phyloP scores from a whole-genome alignment of 257 asterid species.

The Nicotiana otophora region DNA sequence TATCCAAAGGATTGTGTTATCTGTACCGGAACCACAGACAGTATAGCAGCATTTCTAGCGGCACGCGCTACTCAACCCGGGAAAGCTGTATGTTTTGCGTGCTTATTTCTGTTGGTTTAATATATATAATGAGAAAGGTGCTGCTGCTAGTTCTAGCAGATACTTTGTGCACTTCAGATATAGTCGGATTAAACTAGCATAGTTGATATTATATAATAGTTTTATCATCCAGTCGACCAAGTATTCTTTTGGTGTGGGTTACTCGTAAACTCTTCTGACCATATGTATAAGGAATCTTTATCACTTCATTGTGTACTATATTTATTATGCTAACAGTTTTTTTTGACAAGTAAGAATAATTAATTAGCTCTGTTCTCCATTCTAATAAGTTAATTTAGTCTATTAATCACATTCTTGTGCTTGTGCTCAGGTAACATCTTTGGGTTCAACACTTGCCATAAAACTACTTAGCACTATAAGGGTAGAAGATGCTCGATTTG shows the following conservation, averaged over 20 bases:
- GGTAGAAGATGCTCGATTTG: slow-evolving; percentile 89
- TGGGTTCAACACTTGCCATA: slow-evolving; percentile 95
- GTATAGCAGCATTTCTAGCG: slow-evolving; percentile 93
- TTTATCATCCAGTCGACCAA: not conserved
- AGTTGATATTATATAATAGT: not conserved
- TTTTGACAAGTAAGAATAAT: not conserved
- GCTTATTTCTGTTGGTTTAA: not conserved
- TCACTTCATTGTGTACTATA: not conserved
- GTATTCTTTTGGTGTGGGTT: not conserved
- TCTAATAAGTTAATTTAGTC: not conserved
- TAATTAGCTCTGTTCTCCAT: not conserved
- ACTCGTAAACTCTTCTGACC: not conserved
- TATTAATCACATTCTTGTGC: slow-evolving; percentile 1
- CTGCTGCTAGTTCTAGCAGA: not conserved
- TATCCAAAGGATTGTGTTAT: slow-evolving; percentile 64
- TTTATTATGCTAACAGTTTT: not conserved
- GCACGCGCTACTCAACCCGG: slow-evolving; percentile 86
- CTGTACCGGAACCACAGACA: slow-evolving; percentile 95
- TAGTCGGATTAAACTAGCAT: not conserved
- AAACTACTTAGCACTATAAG: slow-evolving; percentile 78
- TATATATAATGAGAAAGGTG: not conserved
- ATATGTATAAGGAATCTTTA: not conserved
- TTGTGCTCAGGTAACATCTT: slow-evolving; percentile 65
- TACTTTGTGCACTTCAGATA: not conserved
- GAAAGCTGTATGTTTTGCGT: slow-evolving; percentile 58